phyloP scores from a whole-genome alignment of 345 rosid genomes.

The Reutealis trisperma region DNA sequence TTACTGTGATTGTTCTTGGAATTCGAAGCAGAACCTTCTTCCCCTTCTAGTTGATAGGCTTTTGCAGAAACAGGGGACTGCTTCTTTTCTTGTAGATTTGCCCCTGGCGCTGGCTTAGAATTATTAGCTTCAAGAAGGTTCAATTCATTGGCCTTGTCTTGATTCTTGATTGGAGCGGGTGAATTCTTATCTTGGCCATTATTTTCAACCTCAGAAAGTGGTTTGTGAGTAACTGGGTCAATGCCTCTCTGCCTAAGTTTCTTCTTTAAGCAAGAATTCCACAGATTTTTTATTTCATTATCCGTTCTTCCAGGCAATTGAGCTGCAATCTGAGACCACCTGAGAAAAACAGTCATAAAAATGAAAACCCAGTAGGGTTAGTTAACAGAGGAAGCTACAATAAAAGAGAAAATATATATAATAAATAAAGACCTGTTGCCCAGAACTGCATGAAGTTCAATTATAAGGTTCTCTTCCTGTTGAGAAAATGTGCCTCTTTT shows the following conservation, averaged over 20 bases:
- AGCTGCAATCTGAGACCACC: conserved; percentile 44
- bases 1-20: conserved; percentile 28
- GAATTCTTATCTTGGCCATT: conserved; percentile 46
- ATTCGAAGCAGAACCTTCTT: conserved; percentile 36
- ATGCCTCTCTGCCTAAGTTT: conserved; percentile 38
- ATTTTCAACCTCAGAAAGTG: conserved; percentile 49
- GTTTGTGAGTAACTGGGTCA: conserved; percentile 40
- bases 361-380: background rate
- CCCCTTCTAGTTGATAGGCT: conserved; percentile 39
- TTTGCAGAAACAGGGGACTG: conserved; percentile 29
- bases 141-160: conserved; percentile 29
- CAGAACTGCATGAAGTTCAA: conserved; percentile 89
- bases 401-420: background rate
- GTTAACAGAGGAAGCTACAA: no score
- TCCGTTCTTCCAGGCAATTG: conserved; percentile 41
- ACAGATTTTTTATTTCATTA: conserved; percentile 38
- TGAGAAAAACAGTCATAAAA: conserved; percentile 1
- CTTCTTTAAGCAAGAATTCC: conserved; percentile 41
- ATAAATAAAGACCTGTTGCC: conserved; percentile 63
- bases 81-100: conserved; percentile 19
- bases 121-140: conserved; percentile 28
- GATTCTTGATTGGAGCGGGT: conserved; percentile 21
- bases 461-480: conserved; percentile 81
- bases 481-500: conserved; percentile 95
- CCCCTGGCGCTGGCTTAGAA: conserved; percentile 2